A percentile compares a stretch with the other conserved stretches of the same genome.
Conservation (phyloP, 441 rosid genomes). For the Euphorbia corollata region DNA sequence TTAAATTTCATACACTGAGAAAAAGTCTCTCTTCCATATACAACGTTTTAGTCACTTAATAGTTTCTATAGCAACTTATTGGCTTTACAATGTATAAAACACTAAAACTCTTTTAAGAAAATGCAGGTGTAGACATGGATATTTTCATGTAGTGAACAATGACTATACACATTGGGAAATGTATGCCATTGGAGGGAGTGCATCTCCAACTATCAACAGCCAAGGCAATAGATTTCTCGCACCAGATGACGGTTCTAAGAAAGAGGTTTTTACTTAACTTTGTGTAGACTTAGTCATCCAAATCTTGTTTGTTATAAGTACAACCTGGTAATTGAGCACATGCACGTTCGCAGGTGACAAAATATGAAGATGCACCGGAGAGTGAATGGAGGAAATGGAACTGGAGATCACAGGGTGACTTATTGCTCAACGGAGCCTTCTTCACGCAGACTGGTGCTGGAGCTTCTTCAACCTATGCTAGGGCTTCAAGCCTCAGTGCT, state of each 20-base stretch:
- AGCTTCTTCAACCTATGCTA: conserved; percentile 56
- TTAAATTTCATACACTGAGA: no score
- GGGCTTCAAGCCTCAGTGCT: conserved; percentile 64
- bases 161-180: conserved; percentile 80
- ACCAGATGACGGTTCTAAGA: conserved; percentile 34
- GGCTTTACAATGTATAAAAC: no score
- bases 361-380: conserved; percentile 33
- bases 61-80: no score
- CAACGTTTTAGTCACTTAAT: no score
- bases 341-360: conserved; percentile 42
- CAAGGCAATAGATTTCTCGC: conserved; percentile 80
- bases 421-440: conserved; percentile 44
- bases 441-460: conserved; percentile 45
- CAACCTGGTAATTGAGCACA: no score
- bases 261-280: no score
- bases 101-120: no score
- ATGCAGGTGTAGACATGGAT: conserved; percentile 51
- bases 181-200: conserved; percentile 80
- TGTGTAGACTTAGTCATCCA: no score
- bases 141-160: conserved; percentile 75
- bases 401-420: conserved; percentile 54
- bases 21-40: no score
- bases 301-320: no score
- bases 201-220: conserved; percentile 64
- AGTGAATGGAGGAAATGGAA: conserved; percentile 42